Evolutionary conservation across 2,329 filamentous ascomycete species (phyloP).

Genomic region (Claviceps citrina): DNA sequence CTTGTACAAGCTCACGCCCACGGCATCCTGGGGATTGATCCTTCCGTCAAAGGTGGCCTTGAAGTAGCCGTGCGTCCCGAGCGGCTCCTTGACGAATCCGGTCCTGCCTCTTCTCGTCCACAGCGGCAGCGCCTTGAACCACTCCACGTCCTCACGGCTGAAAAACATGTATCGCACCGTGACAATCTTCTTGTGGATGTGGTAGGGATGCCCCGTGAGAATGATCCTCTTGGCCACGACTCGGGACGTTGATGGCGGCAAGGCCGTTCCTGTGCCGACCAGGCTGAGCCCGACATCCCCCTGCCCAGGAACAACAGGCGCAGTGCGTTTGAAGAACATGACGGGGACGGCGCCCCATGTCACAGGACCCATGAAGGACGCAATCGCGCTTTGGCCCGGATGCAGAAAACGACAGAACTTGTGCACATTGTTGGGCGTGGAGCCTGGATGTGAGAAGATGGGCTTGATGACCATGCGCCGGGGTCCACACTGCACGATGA

Average conservation of each 20-base stretch:
- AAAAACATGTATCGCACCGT: constrained; percentile 99
- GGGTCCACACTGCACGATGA: constrained; percentile 82
- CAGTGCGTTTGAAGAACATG: constrained; percentile 63
- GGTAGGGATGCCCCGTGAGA: constrained; percentile 89
- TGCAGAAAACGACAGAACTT: constrained; percentile 90
- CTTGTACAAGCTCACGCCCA: constrained; percentile 83
- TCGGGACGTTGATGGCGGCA: constrained; percentile 59
- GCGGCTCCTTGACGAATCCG: constrained; percentile 82
- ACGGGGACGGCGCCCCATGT: constrained; percentile 87
- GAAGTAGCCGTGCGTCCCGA: constrained; percentile 98
- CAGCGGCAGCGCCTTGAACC: constrained; percentile 92
- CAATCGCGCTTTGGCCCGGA: constrained; percentile 77
- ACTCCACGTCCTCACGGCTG: constrained; percentile 83
- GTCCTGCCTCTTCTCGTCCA: constrained; percentile 84
- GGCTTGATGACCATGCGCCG: constrained; percentile 79
- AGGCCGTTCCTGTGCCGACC: constrained; percentile 72
- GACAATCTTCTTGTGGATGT: constrained; percentile 96
- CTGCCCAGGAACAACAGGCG: constrained; percentile 22
- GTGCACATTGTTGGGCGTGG: constrained; percentile 90
- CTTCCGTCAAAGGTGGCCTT: constrained; percentile 95
- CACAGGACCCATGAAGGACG: constrained; percentile 76
- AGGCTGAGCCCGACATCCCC: constrained; percentile 47
- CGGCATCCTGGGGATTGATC: constrained; percentile 88
- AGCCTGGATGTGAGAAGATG: constrained; percentile 75
- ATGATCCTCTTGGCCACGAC: constrained; percentile 90